Conservation (phyloP, 176 grass and related monocot genomes). For the Raddia distichophylla region DNA sequence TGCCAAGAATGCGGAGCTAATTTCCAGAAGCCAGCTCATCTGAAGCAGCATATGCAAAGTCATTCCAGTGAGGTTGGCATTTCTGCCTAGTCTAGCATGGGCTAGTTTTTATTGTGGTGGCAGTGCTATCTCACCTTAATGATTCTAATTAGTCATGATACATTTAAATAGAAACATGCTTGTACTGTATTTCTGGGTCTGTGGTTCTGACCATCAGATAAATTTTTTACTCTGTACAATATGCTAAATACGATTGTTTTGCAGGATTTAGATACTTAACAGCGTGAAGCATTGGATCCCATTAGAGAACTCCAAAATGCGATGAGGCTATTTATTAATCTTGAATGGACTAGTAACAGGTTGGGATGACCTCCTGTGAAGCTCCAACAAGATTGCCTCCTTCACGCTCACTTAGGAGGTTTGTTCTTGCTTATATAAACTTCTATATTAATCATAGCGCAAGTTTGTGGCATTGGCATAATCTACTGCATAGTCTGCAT, state of each 20-base stretch:
- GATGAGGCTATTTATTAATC: constrained; percentile 45
- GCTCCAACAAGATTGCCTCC: constrained; percentile 79
- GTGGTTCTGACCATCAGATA: neutral
- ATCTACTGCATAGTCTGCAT: neutral
- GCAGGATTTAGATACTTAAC: constrained; percentile 59
- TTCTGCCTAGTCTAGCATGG: constrained; percentile 10
- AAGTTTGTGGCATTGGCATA: neutral
- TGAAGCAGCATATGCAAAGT: constrained; percentile 79
- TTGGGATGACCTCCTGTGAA: constrained; percentile 84
- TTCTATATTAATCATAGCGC: constrained; percentile 2
- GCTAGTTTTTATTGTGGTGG: neutral
- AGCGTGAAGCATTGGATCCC: constrained; percentile 92
- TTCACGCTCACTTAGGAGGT: constrained; percentile 63
- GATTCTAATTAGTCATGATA: neutral
- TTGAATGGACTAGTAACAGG: constrained; percentile 86
- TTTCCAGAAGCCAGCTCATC: constrained; percentile 71
- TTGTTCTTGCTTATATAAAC: constrained; percentile 36
- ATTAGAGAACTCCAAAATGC: constrained; percentile 88
- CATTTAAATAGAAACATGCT: neutral
- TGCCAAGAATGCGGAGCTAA: constrained; percentile 59
- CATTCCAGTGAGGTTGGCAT: constrained; percentile 62
- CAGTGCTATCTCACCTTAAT: neutral
- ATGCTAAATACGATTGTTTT: constrained; percentile 50
- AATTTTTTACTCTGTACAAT: constrained; percentile 6
- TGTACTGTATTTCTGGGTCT: constrained; percentile 7